Evolutionary conservation across 2,329 filamentous ascomycete species (phyloP), one percentile per base, ranked within the genome.

Genomic region (Septoria linicola): DNA sequence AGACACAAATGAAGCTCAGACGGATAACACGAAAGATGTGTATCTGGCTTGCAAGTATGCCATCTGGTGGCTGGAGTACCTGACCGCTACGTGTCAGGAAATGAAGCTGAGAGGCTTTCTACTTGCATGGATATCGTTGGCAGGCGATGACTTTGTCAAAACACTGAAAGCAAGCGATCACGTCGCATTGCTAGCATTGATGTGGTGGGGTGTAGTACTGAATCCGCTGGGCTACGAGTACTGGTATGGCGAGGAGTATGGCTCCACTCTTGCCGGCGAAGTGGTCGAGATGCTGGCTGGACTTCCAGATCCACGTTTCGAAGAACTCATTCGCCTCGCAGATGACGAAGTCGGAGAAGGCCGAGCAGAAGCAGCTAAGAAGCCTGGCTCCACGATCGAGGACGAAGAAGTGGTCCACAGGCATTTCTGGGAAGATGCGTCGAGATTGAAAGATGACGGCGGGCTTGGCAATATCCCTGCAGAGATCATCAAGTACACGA

Each of bases 231-330:
- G 54, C 3, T 27, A 53, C 6, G 34, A 45, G 2, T 51, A 48
- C 35, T 57, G 54, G 54, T 57, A 53, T 20, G 54, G 46, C 3
- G 43, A 51, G 42, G 50, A 47, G 2, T 57, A 48, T n/a, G 54
- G 54, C n/a, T 37, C 43, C 8, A 47, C 40, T 5, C 11, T 48
- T 2, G 50, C 44, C 1, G 44, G 45, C 21, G 39, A 53, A 21
- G 44, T 53, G 4, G 43, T 40, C 7, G 50, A 48, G 10, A 23
- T 31, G 14, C 21, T 53, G 8, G 30, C 25, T 14, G n/a, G 8
- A 4, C 11, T 16, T 10, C 19, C 37, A 1, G 50, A 53, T 1
- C 11, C 37, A 8, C 45, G 20, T 10, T 45, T 42, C 5, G 36
- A 40, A 21, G 27, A 35, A 16, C 1, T 49, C 16, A 41, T 49